Evolutionary conservation across 1,139 yeast species (phyloP), one percentile per base, ranked within the genome.

Genomic region (Zygoascus sp.): DNA sequence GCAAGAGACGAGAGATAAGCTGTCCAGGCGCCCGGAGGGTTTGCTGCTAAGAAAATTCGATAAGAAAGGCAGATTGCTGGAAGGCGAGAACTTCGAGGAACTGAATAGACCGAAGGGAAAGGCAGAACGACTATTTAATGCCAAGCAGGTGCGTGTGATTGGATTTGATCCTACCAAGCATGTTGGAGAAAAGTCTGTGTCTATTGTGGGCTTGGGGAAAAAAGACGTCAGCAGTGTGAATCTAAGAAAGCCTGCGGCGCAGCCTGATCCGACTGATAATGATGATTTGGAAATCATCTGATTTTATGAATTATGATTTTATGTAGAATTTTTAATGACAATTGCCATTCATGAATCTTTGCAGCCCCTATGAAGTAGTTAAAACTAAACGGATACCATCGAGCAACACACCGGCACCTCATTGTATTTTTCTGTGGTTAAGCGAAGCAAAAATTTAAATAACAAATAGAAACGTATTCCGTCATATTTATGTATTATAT

Each of bases 201-300:
- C 23, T 16, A 34, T 43, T 9, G 32, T 17, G 5, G 39, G 42
- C 13, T 45, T 48, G 17, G 44, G 32, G 10, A 48, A 51, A 32
- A 37, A 39, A 5, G 23, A 32, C 9, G 50, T 53, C 6, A 23
- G 39, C 27, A 34, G 41, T 9, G 52, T 52, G 17, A 42, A 45
- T 20, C 45, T 50, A 10, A 46, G 42, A 15, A 47, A 50, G 21
- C 55, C 51, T 2, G 40, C 40, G 36, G 27, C 28, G 23, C 28
- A 10, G 13, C 35, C 7, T 25, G 28, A 25, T 13, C 54, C 50
- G 34, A 56, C 53, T 20, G 55, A 49, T 27, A 61, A 62, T 32
- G 67, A 69, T 50, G 75, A 70, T 28, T 53, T 71, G 28, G 74
- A 70, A 42, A 68, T 70, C 17, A 25, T 38, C 10, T 38, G 19